These are phyloP conservation scores for Euphorbia tirucalli DNA, from an alignment of 345 rosid genomes.

Conservation along the genomic window DNA sequence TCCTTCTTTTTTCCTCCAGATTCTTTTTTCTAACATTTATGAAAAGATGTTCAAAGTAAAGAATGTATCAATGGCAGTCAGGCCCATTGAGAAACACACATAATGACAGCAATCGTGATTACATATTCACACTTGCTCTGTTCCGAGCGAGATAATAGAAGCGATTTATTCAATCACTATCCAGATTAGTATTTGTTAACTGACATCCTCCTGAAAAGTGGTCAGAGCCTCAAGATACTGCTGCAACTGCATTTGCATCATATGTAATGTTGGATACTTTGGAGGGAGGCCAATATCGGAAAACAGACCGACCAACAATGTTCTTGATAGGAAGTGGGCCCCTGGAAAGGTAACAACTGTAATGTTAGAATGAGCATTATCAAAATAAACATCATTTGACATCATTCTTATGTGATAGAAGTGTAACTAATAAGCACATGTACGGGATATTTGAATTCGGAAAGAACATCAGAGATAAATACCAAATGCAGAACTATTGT, in stretches of 20 bases:
- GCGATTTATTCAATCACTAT: not conserved
- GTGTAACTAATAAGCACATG: not conserved
- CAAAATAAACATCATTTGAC: not conserved
- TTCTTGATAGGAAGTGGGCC: conserved; percentile 44
- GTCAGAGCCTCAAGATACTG: conserved; percentile 41
- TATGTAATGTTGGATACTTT: conserved; percentile 53
- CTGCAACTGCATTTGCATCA: conserved; percentile 31
- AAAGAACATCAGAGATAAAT: not conserved
- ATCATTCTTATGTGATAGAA: not conserved
- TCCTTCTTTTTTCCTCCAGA: not conserved
- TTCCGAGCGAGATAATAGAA: conserved; percentile 4
- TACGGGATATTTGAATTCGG: not conserved
- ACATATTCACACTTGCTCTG: conserved; percentile 19
- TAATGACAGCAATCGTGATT: conserved; percentile 7
- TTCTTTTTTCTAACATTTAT: not conserved
- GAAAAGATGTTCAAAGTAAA: conserved; percentile 15
- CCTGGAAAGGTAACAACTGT: conserved; percentile 23
- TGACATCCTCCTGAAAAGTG: conserved; percentile 15
- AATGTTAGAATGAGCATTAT: not conserved
- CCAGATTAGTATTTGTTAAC: not conserved
- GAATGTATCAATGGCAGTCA: conserved; percentile 10
- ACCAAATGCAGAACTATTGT: not conserved
- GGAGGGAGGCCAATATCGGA: conserved; percentile 45
- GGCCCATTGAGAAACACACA: conserved; percentile 18
- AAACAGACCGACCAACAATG: conserved; percentile 40